phyloP scores from a whole-genome alignment of 495 filamentous ascomycete genomes.

The Neurospora sp. region DNA sequence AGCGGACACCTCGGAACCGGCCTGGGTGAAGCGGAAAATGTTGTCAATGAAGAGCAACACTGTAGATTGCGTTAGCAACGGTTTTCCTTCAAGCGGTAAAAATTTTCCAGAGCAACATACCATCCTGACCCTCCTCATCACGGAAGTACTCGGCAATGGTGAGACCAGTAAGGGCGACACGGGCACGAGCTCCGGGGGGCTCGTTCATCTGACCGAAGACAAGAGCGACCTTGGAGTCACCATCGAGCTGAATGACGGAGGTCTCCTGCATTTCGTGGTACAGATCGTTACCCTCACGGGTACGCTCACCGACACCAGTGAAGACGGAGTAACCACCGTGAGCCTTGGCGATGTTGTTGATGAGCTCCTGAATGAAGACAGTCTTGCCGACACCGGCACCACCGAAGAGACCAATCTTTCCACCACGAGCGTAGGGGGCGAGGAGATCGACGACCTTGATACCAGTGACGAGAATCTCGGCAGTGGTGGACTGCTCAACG shows the following conservation, averaged over 20 bases:
- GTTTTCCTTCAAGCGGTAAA: not conserved
- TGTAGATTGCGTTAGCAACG: constrained; percentile 15
- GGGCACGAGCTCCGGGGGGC: constrained; percentile 97
- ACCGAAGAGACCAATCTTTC: constrained; percentile 99
- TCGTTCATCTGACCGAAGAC: constrained; percentile 99
- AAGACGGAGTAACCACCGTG: constrained; percentile 99
- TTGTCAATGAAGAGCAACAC: constrained; percentile 99
- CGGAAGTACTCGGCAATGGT: constrained; percentile 96
- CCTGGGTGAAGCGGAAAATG: constrained; percentile 99
- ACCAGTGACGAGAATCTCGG: constrained; percentile 95
- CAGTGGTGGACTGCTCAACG: constrained; percentile 86
- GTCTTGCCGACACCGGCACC: constrained; percentile 99
- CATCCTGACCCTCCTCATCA: constrained; percentile 95
- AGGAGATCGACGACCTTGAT: constrained; percentile 99
- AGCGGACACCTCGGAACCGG: constrained; percentile 99
- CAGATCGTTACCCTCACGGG: constrained; percentile 99
- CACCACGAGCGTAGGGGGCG: constrained; percentile 98
- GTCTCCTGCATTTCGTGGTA: constrained; percentile 99
- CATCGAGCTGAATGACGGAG: constrained; percentile 96
- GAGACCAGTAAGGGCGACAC: constrained; percentile 91
- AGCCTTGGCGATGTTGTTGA: constrained; percentile 99
- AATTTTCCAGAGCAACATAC: constrained; percentile 22
- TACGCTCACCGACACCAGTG: constrained; percentile 99
- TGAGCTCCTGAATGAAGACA: constrained; percentile 99
- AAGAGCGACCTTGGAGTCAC: constrained; percentile 97